Percentiles rank a stretch among this genome's conserved stretches.
Evolutionary conservation across 768 basidiomycete species (phyloP).

Genomic region (Pleurotus platypus): DNA sequence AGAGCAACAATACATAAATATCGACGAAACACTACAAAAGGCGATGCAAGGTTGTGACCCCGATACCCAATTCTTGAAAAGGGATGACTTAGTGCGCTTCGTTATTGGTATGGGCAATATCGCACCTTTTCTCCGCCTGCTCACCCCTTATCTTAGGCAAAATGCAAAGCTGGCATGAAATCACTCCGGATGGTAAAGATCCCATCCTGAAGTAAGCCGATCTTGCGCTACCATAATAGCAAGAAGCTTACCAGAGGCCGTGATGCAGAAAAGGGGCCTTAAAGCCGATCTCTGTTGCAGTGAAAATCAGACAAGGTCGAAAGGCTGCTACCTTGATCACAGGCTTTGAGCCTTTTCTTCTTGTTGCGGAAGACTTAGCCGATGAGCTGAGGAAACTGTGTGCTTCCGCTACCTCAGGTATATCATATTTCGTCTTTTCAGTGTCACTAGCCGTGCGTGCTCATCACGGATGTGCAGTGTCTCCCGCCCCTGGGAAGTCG

Average conservation of each 20-base stretch:
- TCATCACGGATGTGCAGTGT: conserved; percentile 38
- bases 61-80: conserved; percentile 51
- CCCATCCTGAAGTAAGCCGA: conserved; percentile 51
- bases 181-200: conserved; percentile 54
- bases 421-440: conserved; percentile 14
- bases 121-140: not conserved
- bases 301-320: conserved; percentile 74
- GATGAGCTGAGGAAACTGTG: conserved; percentile 76
- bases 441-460: not conserved
- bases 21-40: conserved; percentile 44
- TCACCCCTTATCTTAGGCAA: conserved; percentile 21
- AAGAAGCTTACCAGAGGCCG: not conserved
- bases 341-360: conserved; percentile 74
- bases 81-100: conserved; percentile 57
- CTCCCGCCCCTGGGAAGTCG: conserved; percentile 54
- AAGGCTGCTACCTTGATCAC: conserved; percentile 75
- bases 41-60: conserved; percentile 12
- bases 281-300: conserved; percentile 63
- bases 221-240: too few species aligned
- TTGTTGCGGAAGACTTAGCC: conserved; percentile 67
- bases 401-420: conserved; percentile 77
- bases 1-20: conserved; percentile 69
- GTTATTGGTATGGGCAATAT: conserved; percentile 28
- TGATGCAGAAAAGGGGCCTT: conserved; percentile 68
- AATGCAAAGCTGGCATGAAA: conserved; percentile 80